phyloP scores from a whole-genome alignment of 257 asterid genomes.

The Plantago major region DNA sequence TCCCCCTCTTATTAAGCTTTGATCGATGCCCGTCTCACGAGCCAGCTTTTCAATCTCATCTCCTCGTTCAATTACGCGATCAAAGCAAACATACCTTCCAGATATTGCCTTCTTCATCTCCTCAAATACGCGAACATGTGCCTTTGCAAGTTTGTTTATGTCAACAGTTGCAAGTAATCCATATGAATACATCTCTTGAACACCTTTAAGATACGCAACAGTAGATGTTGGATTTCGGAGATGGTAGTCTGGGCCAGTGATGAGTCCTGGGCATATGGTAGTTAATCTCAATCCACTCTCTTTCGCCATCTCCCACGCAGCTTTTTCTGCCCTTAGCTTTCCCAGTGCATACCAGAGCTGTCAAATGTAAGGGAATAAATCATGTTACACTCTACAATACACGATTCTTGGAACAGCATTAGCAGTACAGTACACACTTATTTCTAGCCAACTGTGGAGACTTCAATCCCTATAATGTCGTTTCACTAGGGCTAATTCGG shows the following conservation, averaged over 20 bases:
- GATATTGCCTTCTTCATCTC: conserved; percentile 53
- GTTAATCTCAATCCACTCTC: conserved; percentile 52
- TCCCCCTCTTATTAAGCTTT: conserved; percentile 23
- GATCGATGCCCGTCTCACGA: conserved; percentile 41
- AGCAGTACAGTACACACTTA: too few species aligned
- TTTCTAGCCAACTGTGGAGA: too few species aligned
- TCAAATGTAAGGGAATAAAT: conserved; percentile 9
- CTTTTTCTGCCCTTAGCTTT: conserved; percentile 76
- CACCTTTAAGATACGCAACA: conserved; percentile 81
- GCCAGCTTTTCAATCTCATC: conserved; percentile 52
- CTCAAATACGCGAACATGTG: conserved; percentile 61
- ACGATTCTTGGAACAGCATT: too few species aligned
- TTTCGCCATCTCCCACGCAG: conserved; percentile 64
- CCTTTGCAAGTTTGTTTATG: conserved; percentile 56
- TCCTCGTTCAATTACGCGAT: conserved; percentile 36
- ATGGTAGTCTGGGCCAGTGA: conserved; percentile 59
- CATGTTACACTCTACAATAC: not conserved
- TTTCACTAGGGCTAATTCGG: too few species aligned
- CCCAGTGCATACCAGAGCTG: conserved; percentile 99
- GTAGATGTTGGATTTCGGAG: conserved; percentile 58
- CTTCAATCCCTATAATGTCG: too few species aligned
- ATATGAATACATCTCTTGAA: conserved; percentile 53
- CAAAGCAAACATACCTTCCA: conserved; percentile 77
- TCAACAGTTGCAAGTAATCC: conserved; percentile 65
- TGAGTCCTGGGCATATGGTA: conserved; percentile 75